Conservation (phyloP, 495 filamentous ascomycete genomes). For the Emericellopsis terricola region DNA sequence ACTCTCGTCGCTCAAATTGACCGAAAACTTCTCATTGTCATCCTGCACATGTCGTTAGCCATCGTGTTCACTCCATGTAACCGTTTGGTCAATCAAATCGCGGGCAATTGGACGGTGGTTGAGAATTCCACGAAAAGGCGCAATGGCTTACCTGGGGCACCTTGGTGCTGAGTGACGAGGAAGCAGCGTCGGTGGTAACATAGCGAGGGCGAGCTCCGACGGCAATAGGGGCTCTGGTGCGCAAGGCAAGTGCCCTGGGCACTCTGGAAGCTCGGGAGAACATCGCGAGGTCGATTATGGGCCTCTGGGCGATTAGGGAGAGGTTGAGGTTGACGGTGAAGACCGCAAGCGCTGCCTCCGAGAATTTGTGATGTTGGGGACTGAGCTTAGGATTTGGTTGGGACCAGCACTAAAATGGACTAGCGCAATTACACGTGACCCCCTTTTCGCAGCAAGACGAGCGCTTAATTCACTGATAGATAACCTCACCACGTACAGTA, state of each 20-base stretch:
- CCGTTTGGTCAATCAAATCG: too few relatives aligned
- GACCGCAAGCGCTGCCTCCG: background rate
- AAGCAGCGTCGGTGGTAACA: conserved; percentile 4
- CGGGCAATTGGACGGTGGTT: too few relatives aligned
- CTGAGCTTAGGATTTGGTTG: conserved; percentile 1
- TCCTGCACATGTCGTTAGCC: conserved; percentile 30
- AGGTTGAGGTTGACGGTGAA: conserved; percentile 1
- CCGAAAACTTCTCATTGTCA: conserved; percentile 85
- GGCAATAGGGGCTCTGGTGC: background rate
- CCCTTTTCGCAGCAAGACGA: background rate
- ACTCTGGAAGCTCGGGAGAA: conserved; percentile 3
- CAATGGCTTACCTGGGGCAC: conserved; percentile 4
- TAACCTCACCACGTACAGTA: too few relatives aligned
- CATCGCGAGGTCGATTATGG: background rate
- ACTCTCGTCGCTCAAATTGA: conserved; percentile 87
- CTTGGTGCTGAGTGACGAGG: conserved; percentile 1
- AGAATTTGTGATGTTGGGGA: conserved; percentile 3
- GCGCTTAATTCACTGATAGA: too few relatives aligned
- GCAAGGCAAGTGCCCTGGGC: conserved; percentile 1
- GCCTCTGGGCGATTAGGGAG: background rate
- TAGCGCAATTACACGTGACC: background rate
- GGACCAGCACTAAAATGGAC: background rate
- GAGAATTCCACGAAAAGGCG: conserved; percentile 1
- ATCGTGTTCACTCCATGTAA: background rate
- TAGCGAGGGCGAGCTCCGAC: conserved; percentile 1